Evolutionary conservation across 345 rosid genomes (phyloP), one percentile per base, ranked within the genome.

Genomic region (Stellera chamaejasme): DNA sequence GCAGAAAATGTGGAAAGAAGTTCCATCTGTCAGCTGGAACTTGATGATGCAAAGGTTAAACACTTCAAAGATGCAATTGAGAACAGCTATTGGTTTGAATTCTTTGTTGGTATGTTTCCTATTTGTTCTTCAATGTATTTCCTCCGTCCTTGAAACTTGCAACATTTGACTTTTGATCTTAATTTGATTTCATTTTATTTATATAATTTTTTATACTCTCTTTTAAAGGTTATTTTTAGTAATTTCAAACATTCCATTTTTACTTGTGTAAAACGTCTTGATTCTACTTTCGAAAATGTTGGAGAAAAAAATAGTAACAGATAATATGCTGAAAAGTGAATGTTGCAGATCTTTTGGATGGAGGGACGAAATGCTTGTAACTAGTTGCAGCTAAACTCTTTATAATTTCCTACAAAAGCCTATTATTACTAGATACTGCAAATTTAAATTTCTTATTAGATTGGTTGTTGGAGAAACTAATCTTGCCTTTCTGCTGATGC

Each of bases 11-110:
- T 91, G 63, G 91, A 83, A 5, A 87, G 58, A 78, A 54, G 58
- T 53, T 46, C 63, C 54, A 85, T 87, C 64, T 91, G 96, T 61
- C 75, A 26, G 13, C 71, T 88, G 63, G 75, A 78, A 15, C 96
- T 91, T 50, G 76, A 83, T 45, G 96, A 83, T 63, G 69, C 76
- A 48, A 85, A 74, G 76, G 96, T 85, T 70, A 85, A 62, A 60
- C 90, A 80, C 15, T 88, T 91, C 78, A 88, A 91, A 70, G 92
- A 88, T 80, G 98, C 96, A 36, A 80, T 88, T 59, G 95, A 83
- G 79, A 85, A 78, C 69, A 88, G 71, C 58, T 87, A 91, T 71
- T 88, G 96, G 98, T 85, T 91, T 66, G 96, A 91, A 69, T 88
- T 91, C 70, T 91, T 91, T 58, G 71, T 91, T 75, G 98, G 98